phyloP scores from a whole-genome alignment of 768 basidiomycete genomes.

The Tulasnella sp. region DNA sequence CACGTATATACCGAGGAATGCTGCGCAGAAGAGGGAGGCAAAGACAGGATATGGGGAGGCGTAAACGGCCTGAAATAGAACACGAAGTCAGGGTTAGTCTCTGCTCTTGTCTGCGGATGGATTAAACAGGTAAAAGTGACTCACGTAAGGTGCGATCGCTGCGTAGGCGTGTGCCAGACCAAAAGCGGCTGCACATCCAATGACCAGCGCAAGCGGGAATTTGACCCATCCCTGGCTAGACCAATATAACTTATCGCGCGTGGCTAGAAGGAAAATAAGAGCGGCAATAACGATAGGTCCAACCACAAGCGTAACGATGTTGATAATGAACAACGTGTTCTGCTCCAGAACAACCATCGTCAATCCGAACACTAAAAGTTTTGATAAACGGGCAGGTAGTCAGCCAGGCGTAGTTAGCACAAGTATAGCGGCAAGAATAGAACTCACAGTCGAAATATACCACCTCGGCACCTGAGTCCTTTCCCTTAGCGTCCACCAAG shows the following conservation, averaged over 20 bases:
- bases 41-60: conserved; percentile 45
- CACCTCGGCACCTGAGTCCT: conserved; percentile 26
- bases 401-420: background rate
- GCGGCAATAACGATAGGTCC: conserved; percentile 48
- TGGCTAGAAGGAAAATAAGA: conserved; percentile 27
- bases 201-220: conserved; percentile 50
- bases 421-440: no score
- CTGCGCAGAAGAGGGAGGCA: conserved; percentile 38
- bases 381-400: background rate
- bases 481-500: conserved; percentile 26
- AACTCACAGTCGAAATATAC: conserved; percentile 69
- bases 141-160: conserved; percentile 54
- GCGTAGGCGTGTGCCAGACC: conserved; percentile 41
- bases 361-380: conserved; percentile 45
- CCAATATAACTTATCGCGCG: background rate
- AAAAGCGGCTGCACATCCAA: conserved; percentile 38
- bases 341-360: conserved; percentile 47
- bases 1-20: conserved; percentile 40
- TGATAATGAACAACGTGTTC: conserved; percentile 39
- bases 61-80: conserved; percentile 44
- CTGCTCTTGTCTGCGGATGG: no score
- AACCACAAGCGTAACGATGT: conserved; percentile 50
- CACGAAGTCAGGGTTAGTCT: background rate
- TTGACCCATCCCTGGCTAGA: conserved; percentile 33
- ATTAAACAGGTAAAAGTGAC: conserved; percentile 22